Base-by-base conservation (phyloP, 768 basidiomycete genomes). In the Mycena albidolilacea region DNA sequence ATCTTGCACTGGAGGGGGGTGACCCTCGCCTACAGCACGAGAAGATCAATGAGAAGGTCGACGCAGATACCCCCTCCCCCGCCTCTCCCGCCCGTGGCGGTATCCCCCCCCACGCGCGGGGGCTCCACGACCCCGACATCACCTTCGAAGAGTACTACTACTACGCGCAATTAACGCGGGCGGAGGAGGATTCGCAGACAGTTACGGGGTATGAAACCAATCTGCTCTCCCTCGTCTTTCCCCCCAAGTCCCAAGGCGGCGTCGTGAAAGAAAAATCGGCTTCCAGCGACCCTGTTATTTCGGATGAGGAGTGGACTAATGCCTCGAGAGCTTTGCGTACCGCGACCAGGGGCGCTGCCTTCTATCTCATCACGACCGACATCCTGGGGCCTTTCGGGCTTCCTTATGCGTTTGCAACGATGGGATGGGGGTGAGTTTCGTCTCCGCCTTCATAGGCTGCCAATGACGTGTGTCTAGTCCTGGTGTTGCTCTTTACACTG, bases 371-470 rank as follows among this genome's bases (percentile, higher is more conserved):
- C 44, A 67, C 67, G 44, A 67, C 67, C 57, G 67, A 67, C 44
- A 67, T 67, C 58, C 58, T 67, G 44, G 67, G 67, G 57, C 67
- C 67, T 60, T 67, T 67, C 41, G 67, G 67, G 37, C 67, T 67
- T 5, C 67, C 67, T 10, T 67, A 38, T 38, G 67, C 67, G 12
- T 60, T 67, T 50, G 67, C 67, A 12, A 67, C 67, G 37, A 67
- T 67, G 67, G 67, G 67, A 50, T 67, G 67, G 67, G 67, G 67
- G 67, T 67, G n/a, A 60, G 67, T 67, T 65, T 65, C 64, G 37
- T 55, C 2, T 64, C 63, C 30, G 21, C 52, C 38, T 39, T 55
- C 11, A 52, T 38, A 64, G 48, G 37, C 46, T 64, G 17, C 37
- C 11, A 64, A 52, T 55, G 64, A 55, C 50, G 50, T 48, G n/a